Percentiles rank a stretch among this genome's conserved stretches.
Evolutionary conservation across 257 asterid species (phyloP).

Genomic region (Solanum sparsipilum): DNA sequence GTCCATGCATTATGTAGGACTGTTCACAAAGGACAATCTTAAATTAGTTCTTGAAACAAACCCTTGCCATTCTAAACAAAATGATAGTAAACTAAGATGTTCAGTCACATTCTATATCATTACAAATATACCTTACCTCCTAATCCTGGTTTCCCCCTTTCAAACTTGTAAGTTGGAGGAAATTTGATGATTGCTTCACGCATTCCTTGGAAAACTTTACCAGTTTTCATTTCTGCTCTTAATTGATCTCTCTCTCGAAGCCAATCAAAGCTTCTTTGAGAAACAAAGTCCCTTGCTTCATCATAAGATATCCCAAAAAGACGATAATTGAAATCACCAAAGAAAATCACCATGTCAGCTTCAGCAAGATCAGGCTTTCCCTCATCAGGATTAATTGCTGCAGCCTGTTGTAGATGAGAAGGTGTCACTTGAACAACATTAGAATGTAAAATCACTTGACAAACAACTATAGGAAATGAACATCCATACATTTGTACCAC

Average conservation of each 20-base stretch:
- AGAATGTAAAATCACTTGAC: background rate
- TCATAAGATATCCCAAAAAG: slow-evolving; percentile 91
- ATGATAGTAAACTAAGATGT: background rate
- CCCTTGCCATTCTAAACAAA: background rate
- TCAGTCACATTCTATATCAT: background rate
- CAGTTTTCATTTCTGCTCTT: slow-evolving; percentile 85
- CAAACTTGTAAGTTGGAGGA: slow-evolving; percentile 94
- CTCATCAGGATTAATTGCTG: slow-evolving; percentile 41
- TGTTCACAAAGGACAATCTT: background rate
- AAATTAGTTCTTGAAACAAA: background rate
- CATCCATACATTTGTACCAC: slow-evolving; percentile 48
- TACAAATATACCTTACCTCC: slow-evolving; percentile 48
- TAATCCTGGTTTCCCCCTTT: slow-evolving; percentile 79
- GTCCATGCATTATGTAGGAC: background rate
- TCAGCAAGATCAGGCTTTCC: slow-evolving; percentile 88
- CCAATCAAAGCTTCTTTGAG: slow-evolving; percentile 97
- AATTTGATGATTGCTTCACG: slow-evolving; percentile 82
- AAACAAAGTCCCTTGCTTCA: slow-evolving; percentile 93
- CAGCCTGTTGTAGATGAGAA: slow-evolving; percentile 23
- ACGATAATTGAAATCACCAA: slow-evolving; percentile 93
- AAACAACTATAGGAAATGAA: background rate
- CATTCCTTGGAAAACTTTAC: slow-evolving; percentile 93
- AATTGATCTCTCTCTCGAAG: slow-evolving; percentile 92
- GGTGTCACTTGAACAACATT: background rate
- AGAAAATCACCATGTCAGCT: slow-evolving; percentile 76